A percentile compares a stretch with the other conserved stretches of the same genome.
Conservation (phyloP, 2,329 filamentous ascomycete genomes). For the Fragosphaeria purpurea region DNA sequence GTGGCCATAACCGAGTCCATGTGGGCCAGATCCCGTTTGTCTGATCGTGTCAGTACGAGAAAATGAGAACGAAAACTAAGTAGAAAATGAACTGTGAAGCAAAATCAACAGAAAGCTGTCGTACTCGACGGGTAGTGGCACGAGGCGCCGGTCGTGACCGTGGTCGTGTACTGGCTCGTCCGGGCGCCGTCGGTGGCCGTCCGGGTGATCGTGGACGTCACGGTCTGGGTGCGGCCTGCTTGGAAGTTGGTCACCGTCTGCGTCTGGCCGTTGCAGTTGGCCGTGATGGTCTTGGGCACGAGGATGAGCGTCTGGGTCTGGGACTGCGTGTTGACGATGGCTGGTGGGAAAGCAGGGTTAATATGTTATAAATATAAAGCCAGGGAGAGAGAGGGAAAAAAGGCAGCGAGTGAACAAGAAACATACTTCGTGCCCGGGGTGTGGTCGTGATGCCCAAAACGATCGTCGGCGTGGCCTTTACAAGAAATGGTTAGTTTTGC, state of each 20-base stretch:
- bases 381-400: slow-evolving; percentile 14
- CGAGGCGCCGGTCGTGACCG: slow-evolving; percentile 21
- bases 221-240: slow-evolving; percentile 20
- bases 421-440: slow-evolving; percentile 23
- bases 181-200: slow-evolving; percentile 23
- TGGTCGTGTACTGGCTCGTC: slow-evolving; percentile 24
- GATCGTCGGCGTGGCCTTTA: slow-evolving; percentile 27
- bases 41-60: neutral
- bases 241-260: slow-evolving; percentile 25
- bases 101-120: neutral
- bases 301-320: slow-evolving; percentile 26
- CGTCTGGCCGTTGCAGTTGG: slow-evolving; percentile 23
- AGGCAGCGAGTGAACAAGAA: neutral
- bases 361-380: neutral
- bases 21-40: slow-evolving; percentile 14
- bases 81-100: neutral
- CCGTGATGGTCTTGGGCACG: slow-evolving; percentile 22
- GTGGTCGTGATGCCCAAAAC: slow-evolving; percentile 27
- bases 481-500: neutral
- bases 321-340: slow-evolving; percentile 16
- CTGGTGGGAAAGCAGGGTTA: slow-evolving; percentile 9
- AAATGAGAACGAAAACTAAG: neutral
- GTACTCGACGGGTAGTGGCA: slow-evolving; percentile 24
- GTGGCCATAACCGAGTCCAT: slow-evolving; percentile 20
- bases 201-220: slow-evolving; percentile 21